phyloP scores from a whole-genome alignment of 1,139 yeast species.

The Tardiomyces depauwii region DNA sequence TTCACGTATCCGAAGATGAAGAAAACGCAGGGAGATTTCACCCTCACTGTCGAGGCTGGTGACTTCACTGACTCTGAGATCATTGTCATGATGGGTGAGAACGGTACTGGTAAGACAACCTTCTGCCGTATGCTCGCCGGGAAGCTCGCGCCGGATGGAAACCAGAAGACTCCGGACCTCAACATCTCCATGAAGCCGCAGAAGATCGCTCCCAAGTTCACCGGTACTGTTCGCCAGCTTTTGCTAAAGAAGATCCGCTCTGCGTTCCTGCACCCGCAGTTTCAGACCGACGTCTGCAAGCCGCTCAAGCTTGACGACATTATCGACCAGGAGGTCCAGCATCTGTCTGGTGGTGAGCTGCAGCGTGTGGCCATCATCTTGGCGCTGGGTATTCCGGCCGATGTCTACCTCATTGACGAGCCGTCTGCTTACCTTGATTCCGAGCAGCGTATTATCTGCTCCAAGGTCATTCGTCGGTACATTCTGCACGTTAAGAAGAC shows the following conservation, averaged over 20 bases:
- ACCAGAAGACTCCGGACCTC: conserved; percentile 68
- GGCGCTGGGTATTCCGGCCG: conserved; percentile 91
- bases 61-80: conserved; percentile 94
- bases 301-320: conserved; percentile 90
- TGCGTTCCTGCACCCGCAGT: conserved; percentile 89
- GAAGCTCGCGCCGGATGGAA: conserved; percentile 78
- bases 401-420: conserved; percentile 92
- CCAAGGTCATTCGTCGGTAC: conserved; percentile 95
- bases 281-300: conserved; percentile 95
- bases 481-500: conserved; percentile 94
- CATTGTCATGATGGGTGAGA: conserved; percentile 98
- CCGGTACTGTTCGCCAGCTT: conserved; percentile 96
- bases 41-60: conserved; percentile 68
- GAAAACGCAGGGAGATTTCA: conserved; percentile 95
- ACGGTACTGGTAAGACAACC: conserved; percentile 98
- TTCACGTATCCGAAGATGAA: conserved; percentile 70
- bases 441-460: conserved; percentile 98
- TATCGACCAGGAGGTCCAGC: conserved; percentile 95
- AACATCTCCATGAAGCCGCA: conserved; percentile 97
- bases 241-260: conserved; percentile 95
- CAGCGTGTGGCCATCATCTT: conserved; percentile 98
- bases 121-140: conserved; percentile 94
- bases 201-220: conserved; percentile 95
- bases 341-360: conserved; percentile 97
- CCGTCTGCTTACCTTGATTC: conserved; percentile 98